phyloP scores from a whole-genome alignment of 768 basidiomycete species.

The Lentinula sp. region DNA sequence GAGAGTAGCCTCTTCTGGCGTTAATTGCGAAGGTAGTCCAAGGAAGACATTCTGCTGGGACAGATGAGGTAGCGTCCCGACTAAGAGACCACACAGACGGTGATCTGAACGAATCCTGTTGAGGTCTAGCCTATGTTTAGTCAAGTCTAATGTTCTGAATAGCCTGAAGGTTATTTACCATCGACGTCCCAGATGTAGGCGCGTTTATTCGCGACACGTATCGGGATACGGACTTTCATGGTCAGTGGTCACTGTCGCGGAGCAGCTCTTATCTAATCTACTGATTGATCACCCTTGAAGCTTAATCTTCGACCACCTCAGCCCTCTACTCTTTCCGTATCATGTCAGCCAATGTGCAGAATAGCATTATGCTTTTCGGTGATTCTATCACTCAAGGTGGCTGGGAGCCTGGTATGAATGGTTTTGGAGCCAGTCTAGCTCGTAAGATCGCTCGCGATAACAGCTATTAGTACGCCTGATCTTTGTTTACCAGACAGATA shows the following conservation, averaged over 20 bases:
- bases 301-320: neutral
- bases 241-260: conserved; percentile 7
- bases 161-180: conserved; percentile 33
- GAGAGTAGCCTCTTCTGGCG: conserved; percentile 89
- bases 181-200: conserved; percentile 90
- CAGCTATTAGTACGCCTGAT: neutral
- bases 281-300: neutral
- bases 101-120: conserved; percentile 74
- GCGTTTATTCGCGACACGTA: conserved; percentile 72
- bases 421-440: conserved; percentile 64
- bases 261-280: conserved; percentile 4
- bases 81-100: conserved; percentile 77
- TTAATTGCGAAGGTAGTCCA: conserved; percentile 81
- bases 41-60: conserved; percentile 96
- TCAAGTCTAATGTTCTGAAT: conserved; percentile 7
- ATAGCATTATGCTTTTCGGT: conserved; percentile 70
- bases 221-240: conserved; percentile 34
- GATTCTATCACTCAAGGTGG: conserved; percentile 76
- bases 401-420: conserved; percentile 46
- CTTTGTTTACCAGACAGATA: conserved; percentile 52
- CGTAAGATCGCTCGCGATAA: conserved; percentile 32
- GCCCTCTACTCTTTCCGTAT: neutral
- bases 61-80: conserved; percentile 90
- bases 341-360: conserved; percentile 58
- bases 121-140: conserved; percentile 50